Base-by-base conservation (phyloP, 176 grass and related monocot species). In the Oropetium thomaeum region DNA sequence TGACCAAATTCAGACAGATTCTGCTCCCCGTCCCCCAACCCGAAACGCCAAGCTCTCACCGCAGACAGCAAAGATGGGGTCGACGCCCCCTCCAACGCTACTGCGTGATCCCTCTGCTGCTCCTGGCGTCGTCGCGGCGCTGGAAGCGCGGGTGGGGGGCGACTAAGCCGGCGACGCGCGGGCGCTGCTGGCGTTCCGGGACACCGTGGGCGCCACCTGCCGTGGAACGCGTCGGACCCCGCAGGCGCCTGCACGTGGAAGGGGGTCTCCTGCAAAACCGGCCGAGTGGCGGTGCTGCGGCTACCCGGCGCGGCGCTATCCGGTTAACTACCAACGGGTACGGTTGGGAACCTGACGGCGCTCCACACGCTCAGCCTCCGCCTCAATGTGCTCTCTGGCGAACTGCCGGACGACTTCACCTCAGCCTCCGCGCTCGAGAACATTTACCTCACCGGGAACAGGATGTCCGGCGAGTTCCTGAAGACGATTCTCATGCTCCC, bases 291-390 rank as follows among this genome's bases (percentile, higher is more conserved):
- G 6, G 55, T 11, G 43, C 83, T 92, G 31, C 86, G 81, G 35
- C 90, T 92, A 1, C 90, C 90, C 0, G 86, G 54, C 20, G 65
- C 82, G 1, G 34, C 79, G 25, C 80, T 92, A 19, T 29, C 67
- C 0, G 90, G 90, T 0, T 0, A 30, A 5, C 45, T 92, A n/a
- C 90, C 86, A 2, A 42, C 44, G 4, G 71, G 66, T 20, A 64
- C 90, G 10, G 58, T 92, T 8, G 86, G 90, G 14, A 92, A 92
- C 86, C 83, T 92, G 2, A 84, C 90, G 29, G 83, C 90, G 30
- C 86, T 92, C 5, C 60, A 62, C 13, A 86, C 83, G 4, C 79
- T 92, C 59, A 88, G 84, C 71, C 90, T 92, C 71, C 90, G 90
- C 67, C 32, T 74, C 76, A 92, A 92, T 72, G 70, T 44, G 44